Evolutionary conservation across 805 yeast genomes (phyloP).

Genomic region (Kregervanrija fluxuum): DNA sequence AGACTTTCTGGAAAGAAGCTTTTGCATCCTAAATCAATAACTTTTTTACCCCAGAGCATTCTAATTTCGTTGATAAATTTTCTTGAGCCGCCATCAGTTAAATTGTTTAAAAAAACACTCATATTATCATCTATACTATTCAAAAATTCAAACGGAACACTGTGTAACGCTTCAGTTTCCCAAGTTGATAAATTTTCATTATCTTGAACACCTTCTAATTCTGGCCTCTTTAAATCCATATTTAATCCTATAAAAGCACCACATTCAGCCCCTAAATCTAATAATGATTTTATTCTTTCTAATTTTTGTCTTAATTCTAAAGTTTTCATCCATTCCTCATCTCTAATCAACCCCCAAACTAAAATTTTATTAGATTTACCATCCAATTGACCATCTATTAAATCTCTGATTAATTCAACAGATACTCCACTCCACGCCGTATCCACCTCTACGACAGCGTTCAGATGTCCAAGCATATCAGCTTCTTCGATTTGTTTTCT

Average conservation of each 20-base stretch:
- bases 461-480: constrained; percentile 68
- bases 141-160: constrained; percentile 38
- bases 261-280: not conserved
- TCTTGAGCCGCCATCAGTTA: constrained; percentile 5
- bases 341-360: constrained; percentile 8
- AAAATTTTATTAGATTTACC: constrained; percentile 5
- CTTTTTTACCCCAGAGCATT: constrained; percentile 1
- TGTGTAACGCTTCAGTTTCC: constrained; percentile 34
- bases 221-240: not conserved
- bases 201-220: not conserved
- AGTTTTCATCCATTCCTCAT: not conserved
- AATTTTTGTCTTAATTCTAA: not conserved
- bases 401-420: constrained; percentile 32
- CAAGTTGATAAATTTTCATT: constrained; percentile 24
- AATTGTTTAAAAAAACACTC: not conserved
- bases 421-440: constrained; percentile 83
- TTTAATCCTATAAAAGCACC: constrained; percentile 2
- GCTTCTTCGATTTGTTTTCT: constrained; percentile 65
- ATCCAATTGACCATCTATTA: constrained; percentile 11
- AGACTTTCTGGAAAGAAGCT: not conserved
- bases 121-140: constrained; percentile 14
- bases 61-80: constrained; percentile 2
- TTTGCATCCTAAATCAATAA: not conserved
- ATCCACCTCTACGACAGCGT: constrained; percentile 62
- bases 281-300: constrained; percentile 5